A percentile compares a stretch with the other conserved stretches of the same genome.
These are phyloP conservation scores for Pseudogymnoascus sp. DNA, from an alignment of 2,329 filamentous ascomycete species.

Conservation along the genomic window DNA sequence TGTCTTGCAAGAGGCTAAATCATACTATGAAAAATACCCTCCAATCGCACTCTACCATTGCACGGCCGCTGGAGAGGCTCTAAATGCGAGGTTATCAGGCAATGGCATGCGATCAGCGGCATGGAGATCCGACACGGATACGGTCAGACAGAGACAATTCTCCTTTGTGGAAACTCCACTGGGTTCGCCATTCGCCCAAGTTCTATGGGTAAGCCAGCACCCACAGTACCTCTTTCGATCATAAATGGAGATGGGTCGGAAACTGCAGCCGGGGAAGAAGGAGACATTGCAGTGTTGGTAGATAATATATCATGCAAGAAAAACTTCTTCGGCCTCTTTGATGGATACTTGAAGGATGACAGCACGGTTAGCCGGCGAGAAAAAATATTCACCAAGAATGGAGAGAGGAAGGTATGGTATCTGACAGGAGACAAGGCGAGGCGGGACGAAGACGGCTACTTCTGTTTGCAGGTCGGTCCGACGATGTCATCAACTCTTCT, in stretches of 20 bases:
- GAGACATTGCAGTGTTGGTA: slow-evolving; percentile 30
- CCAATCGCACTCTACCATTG: slow-evolving; percentile 29
- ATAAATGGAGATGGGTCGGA: slow-evolving; percentile 27
- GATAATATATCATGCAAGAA: neutral
- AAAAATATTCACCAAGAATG: slow-evolving; percentile 7
- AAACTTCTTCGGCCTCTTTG: slow-evolving; percentile 15
- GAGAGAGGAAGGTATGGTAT: slow-evolving; percentile 19
- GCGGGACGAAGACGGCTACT: slow-evolving; percentile 28
- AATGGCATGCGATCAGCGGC: slow-evolving; percentile 29
- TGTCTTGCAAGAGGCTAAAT: slow-evolving; percentile 27
- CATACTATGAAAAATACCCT: slow-evolving; percentile 21
- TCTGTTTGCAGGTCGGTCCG: slow-evolving; percentile 30
- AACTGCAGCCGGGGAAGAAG: slow-evolving; percentile 24
- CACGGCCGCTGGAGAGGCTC: slow-evolving; percentile 31
- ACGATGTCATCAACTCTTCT: slow-evolving; percentile 33
- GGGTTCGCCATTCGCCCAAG: slow-evolving; percentile 28
- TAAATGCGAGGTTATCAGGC: slow-evolving; percentile 32
- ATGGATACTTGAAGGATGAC: slow-evolving; percentile 13
- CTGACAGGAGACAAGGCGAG: slow-evolving; percentile 31
- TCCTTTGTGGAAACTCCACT: slow-evolving; percentile 32
- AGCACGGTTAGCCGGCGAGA: neutral
- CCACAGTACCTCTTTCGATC: slow-evolving; percentile 29
- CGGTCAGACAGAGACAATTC: slow-evolving; percentile 33
- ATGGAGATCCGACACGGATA: slow-evolving; percentile 33
- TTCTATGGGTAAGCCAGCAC: slow-evolving; percentile 32